Percentiles rank a stretch among this genome's conserved stretches.
These are phyloP conservation scores for Straminergon stramineum DNA, from an alignment of 225 moss, liverwort and hornwort genomes.

Conservation along the genomic window DNA sequence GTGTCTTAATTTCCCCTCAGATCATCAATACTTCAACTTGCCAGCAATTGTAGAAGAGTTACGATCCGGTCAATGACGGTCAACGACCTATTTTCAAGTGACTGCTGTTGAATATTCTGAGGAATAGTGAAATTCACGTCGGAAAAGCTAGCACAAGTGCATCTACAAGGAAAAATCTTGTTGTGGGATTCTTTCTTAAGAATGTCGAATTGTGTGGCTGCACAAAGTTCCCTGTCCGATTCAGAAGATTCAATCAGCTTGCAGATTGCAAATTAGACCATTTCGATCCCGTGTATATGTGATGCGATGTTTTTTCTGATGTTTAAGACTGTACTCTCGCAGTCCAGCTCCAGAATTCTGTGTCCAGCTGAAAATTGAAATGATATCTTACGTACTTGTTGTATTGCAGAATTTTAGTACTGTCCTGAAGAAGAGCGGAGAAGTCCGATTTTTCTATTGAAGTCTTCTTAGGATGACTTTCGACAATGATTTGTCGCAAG, in stretches of 20 bases:
- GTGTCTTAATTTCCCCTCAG: neutral
- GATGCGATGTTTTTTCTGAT: neutral
- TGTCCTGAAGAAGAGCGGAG: neutral
- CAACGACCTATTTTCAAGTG: neutral
- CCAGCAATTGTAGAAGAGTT: neutral
- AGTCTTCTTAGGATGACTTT: conserved; percentile 13
- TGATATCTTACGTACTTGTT: neutral
- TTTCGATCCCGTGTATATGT: neutral
- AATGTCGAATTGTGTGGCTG: neutral
- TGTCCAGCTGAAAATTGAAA: neutral
- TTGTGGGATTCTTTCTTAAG: neutral
- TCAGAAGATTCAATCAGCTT: neutral
- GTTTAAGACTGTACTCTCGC: neutral
- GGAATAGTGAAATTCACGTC: too few species aligned
- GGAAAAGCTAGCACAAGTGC: neutral
- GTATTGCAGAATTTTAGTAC: neutral
- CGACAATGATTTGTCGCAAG: conserved; percentile 12
- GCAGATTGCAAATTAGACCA: neutral
- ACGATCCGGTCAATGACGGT: neutral
- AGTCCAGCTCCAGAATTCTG: neutral
- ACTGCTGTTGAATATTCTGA: neutral
- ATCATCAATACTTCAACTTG: neutral
- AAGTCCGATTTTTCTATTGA: neutral
- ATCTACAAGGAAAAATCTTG: neutral
- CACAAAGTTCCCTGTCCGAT: neutral